Evolutionary conservation across 257 asterid genomes (phyloP), one percentile per base, ranked within the genome.

Genomic region (Ajuga chamaepitys): DNA sequence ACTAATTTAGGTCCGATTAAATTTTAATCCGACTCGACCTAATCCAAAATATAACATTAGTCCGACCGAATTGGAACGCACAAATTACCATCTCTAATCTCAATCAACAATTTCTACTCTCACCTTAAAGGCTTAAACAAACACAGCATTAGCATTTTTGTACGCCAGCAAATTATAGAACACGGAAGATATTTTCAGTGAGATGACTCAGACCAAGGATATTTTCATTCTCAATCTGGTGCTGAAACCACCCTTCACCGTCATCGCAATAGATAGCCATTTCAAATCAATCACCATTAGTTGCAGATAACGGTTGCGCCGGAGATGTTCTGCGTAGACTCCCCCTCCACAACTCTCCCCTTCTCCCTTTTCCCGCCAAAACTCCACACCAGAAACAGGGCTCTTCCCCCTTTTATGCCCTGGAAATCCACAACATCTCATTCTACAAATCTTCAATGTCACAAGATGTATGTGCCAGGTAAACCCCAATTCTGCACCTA

Each of bases 391-490:
- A 56, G 53, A 67, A 76, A 16, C 70, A 68, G 56, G 20, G 47
- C 35, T 38, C 14, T 53, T 54, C 85, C 78, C 22, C 85, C 78
- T 18, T 65, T 67, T 11, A 62, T 47, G 35, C 83, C 73, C 63
- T 63, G 84, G 81, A 74, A 68, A 22, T 70, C 50, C 30, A 73
- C 75, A 69, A 68, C 64, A 46, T 73, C 70, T 9, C 75, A 10
- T 52, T 57, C 81, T 26, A 70, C 85, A 21, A 70, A 67, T 11
- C 41, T 80, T 65, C 88, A 71, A 16, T 88, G 96, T 46, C 75
- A 82, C 67, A 91, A 91, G 93, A 91, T 91, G 98, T 91, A 77
- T 64, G 98, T 91, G 32, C 96, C 96, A 37, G 98, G 98, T 90
- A 30, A 28, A 83, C 82, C 5, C 54, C 8, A 41, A 53, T 26